Evolutionary conservation across 495 filamentous ascomycete species (phyloP), one percentile per base, ranked within the genome.

Genomic region (Amphirosellinia nigrospora): DNA sequence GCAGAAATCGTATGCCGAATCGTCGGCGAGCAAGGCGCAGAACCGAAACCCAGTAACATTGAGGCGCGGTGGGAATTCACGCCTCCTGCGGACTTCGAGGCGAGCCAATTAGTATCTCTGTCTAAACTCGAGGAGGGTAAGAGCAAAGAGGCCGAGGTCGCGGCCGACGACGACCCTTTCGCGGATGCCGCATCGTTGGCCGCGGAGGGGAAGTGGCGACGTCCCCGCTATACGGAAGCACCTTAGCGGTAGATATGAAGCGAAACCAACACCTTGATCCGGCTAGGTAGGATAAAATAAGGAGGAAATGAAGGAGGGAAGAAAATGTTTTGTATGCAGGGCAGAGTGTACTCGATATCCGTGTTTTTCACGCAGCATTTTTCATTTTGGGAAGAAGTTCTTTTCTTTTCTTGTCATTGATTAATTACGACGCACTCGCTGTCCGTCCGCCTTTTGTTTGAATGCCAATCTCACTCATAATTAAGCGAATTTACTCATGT

Each of bases 51-150:
- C 36, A 93, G 93, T 3, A 86, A 86, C 48, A 87, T 95, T 13
- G 93, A 97, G 73, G 93, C 93, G 3, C 84, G 90, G 65, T 97
- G 94, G 88, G 94, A 97, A 77, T 81, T 89, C 89, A 74, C 82
- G 69, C 72, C 77, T 3, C 75, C 78, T 3, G 48, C 78, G 48
- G 74, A 73, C 32, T 60, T 64, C 5, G 79, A 81, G 10, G 73
- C 84, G 5, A 86, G 83, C 3, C 90, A 89, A 66, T 87, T 88
- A 13, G 85, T 97, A 70, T 86, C 89, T 34, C 83, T 95, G 30
- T 83, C 82, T 19, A 79, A 79, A 64, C 72, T 85, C 32, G 77
- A 83, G 23, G 81, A 86, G 70, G 74, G 79, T 36, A 84, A 84
- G 75, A 79, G 73, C 45, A 82, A 79, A 71, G 82, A 76, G 34